Evolutionary conservation across 805 yeast species (phyloP).

Genomic region (Lipomyces chichibuensis): DNA sequence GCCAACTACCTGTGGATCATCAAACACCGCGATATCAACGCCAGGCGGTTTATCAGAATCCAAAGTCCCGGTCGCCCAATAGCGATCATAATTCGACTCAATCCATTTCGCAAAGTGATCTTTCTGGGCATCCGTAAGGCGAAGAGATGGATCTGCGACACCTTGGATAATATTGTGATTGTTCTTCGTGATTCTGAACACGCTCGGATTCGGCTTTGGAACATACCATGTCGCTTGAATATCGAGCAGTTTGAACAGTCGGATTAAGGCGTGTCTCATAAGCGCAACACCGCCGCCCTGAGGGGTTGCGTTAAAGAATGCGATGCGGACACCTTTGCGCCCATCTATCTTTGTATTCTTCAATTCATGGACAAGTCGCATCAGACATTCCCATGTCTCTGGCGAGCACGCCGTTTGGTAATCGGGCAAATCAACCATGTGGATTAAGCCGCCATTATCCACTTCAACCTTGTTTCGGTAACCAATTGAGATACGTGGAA

Average conservation of each 20-base stretch:
- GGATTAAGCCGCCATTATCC: constrained; percentile 28
- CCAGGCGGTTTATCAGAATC: constrained; percentile 30
- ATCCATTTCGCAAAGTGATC: constrained; percentile 30
- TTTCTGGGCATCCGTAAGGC: constrained; percentile 22
- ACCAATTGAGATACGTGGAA: constrained; percentile 31
- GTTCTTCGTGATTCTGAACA: constrained; percentile 34
- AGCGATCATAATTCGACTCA: constrained; percentile 25
- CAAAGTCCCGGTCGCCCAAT: constrained; percentile 32
- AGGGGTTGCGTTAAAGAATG: constrained; percentile 35
- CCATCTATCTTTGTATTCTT: constrained; percentile 18
- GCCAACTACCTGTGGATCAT: constrained; percentile 34
- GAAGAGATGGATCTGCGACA: constrained; percentile 28
- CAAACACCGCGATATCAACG: constrained; percentile 32
- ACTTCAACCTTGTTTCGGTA: constrained; percentile 34
- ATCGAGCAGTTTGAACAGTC: constrained; percentile 26
- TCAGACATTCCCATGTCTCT: constrained; percentile 32
- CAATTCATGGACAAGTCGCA: constrained; percentile 18
- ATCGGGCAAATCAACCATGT: constrained; percentile 27
- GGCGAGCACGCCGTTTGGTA: constrained; percentile 21
- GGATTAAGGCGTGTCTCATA: constrained; percentile 34
- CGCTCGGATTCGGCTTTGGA: constrained; percentile 35
- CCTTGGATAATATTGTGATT: constrained; percentile 36
- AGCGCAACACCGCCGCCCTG: constrained; percentile 37
- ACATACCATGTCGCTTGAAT: constrained; percentile 33
- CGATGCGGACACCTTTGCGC: constrained; percentile 31